Conservation (phyloP, 306 rosid genomes). For the Medicago arabica region DNA sequence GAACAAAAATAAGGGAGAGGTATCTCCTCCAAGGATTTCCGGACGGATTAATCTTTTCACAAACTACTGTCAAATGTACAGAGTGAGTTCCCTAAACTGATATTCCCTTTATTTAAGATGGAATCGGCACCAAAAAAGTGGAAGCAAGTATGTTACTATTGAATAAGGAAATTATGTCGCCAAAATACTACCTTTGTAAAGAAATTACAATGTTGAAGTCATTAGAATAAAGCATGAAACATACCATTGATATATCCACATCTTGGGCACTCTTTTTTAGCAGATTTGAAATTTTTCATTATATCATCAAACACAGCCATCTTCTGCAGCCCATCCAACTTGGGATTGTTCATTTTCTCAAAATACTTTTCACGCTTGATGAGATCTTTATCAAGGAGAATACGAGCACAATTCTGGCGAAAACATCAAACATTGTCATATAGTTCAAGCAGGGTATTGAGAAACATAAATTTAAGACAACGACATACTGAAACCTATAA, state of each 20-base stretch:
- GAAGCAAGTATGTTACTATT: slow-evolving; percentile 12
- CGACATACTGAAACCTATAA: slow-evolving; percentile 7
- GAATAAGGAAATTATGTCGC: slow-evolving; percentile 27
- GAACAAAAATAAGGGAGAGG: not conserved
- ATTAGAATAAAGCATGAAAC: slow-evolving; percentile 42
- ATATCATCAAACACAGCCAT: slow-evolving; percentile 39
- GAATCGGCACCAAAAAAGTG: slow-evolving; percentile 30
- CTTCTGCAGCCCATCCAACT: slow-evolving; percentile 62
- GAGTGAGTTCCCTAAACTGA: slow-evolving; percentile 7
- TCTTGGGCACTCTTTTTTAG: slow-evolving; percentile 62
- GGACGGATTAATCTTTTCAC: not conserved
- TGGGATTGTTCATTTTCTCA: slow-evolving; percentile 73
- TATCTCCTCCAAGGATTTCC: slow-evolving; percentile 3
- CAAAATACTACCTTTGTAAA: slow-evolving; percentile 30
- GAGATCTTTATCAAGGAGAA: slow-evolving; percentile 43
- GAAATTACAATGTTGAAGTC: slow-evolving; percentile 16
- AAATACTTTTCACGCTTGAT: slow-evolving; percentile 37
- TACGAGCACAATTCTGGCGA: slow-evolving; percentile 77
- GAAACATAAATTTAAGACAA: slow-evolving; percentile 27
- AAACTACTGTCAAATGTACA: not conserved
- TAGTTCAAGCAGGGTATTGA: slow-evolving; percentile 24
- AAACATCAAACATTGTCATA: slow-evolving; percentile 39
- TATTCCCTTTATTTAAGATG: not conserved
- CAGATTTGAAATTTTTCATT: slow-evolving; percentile 27
- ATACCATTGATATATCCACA: slow-evolving; percentile 81